Evolutionary conservation across 108 stramenopile genomes (phyloP).

Genomic region (Aurantiochytrium sp.): DNA sequence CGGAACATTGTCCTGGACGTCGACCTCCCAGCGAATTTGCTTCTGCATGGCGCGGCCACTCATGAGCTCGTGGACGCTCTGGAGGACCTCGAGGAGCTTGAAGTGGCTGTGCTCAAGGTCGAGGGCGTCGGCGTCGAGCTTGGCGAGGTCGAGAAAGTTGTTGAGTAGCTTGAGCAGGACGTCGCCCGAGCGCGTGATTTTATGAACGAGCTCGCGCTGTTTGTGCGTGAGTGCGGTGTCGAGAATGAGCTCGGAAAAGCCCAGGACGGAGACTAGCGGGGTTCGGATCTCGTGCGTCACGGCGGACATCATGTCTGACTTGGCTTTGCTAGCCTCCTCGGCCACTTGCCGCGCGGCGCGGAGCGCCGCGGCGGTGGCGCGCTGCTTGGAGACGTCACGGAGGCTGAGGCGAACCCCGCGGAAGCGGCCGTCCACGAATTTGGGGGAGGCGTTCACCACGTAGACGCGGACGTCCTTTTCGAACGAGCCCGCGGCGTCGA

Average conservation of each 20-base stretch:
- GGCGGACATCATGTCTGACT: background rate
- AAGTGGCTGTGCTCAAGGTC: background rate
- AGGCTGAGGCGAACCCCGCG: background rate
- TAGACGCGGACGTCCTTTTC: too few relatives aligned
- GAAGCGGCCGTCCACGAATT: background rate
- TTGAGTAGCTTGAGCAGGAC: background rate
- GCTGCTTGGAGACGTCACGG: background rate
- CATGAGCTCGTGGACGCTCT: background rate
- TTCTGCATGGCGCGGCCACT: background rate
- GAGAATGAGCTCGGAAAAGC: background rate
- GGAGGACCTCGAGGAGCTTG: background rate
- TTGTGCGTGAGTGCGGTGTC: background rate
- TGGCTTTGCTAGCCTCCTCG: background rate
- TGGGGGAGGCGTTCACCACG: background rate
- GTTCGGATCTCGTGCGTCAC: background rate
- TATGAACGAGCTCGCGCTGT: background rate
- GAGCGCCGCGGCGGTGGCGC: background rate
- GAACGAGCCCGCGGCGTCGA: too few relatives aligned
- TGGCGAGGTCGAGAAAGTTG: conserved; percentile 1
- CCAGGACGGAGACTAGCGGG: background rate
- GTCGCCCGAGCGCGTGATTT: background rate
- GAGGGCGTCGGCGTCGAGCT: background rate
- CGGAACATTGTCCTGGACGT: background rate
- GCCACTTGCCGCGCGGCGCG: background rate
- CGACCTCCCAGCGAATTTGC: background rate